Conservation (phyloP, 371 early-diverging fungal genomes). For the Mortierella polycephala region DNA sequence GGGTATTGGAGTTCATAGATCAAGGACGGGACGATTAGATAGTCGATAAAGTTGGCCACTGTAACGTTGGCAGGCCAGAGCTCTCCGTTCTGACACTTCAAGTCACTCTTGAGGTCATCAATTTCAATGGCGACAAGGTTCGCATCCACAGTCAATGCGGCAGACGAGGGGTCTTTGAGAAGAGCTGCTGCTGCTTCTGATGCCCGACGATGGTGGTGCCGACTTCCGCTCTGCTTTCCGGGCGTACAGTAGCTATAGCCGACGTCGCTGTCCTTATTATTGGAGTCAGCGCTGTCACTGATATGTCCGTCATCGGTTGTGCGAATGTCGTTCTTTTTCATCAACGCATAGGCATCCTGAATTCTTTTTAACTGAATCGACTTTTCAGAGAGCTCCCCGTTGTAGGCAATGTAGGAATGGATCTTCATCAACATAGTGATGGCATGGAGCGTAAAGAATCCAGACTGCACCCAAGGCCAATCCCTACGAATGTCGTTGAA, state of each 20-base stretch:
- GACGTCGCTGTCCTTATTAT: conserved; percentile 2
- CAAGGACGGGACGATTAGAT: conserved; percentile 87
- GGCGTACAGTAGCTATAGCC: not conserved
- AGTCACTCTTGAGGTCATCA: conserved; percentile 68
- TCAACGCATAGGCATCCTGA: conserved; percentile 22
- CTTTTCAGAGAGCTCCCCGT: conserved; percentile 74
- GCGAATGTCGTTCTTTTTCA: conserved; percentile 46
- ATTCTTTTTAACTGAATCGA: conserved; percentile 56
- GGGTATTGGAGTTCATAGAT: conserved; percentile 96
- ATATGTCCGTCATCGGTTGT: conserved; percentile 18
- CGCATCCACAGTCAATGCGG: conserved; percentile 4
- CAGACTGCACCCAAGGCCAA: conserved; percentile 94
- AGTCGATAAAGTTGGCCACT: conserved; percentile 86
- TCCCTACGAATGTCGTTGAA: conserved; percentile 57
- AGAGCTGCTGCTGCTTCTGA: conserved; percentile 29
- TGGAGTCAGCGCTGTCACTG: not conserved
- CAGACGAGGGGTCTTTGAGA: conserved; percentile 13
- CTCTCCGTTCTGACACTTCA: conserved; percentile 61
- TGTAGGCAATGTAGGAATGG: conserved; percentile 87
- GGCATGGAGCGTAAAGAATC: conserved; percentile 88
- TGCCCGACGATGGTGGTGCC: conserved; percentile 23
- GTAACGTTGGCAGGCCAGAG: conserved; percentile 84
- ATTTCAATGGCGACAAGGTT: conserved; percentile 61
- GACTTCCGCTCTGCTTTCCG: conserved; percentile 1
- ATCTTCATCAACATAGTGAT: conserved; percentile 95